Evolutionary conservation across 768 basidiomycete species (phyloP), one percentile per base, ranked within the genome.

Genomic region (Amyloporia xantha): DNA sequence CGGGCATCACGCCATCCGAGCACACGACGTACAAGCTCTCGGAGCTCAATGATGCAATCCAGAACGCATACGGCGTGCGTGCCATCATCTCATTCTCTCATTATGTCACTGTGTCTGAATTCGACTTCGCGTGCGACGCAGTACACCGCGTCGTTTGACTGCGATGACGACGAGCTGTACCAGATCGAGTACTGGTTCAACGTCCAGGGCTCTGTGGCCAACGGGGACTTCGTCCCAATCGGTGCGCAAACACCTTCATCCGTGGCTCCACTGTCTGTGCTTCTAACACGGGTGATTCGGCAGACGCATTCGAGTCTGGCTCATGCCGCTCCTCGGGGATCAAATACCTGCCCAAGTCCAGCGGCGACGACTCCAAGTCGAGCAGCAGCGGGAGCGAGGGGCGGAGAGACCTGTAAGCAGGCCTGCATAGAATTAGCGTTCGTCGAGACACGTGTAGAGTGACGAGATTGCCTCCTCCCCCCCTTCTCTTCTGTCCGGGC

Each of bases 1-100:
- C 74, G n/a, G 87, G 87, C 21, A 91, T 92, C 56, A 78, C 76
- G 2, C 91, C 91, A 11, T 75, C 74, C n/a, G 66, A 69, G 2
- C 69, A 64, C 51, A 60, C 66, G 55, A 86, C 84, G 0, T 81
- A 80, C 62, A 78, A 78, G 0, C 71, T 86, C 15, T 67, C 76
- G 12, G 59, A 70, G 9, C 59, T 88, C 40, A 70, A 71, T 10
- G 60, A 71, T 30, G 86, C 84, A 2, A 67, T 89, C 41, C 69
- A 75, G 61, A 48, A 66, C 10, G 79, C 71, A 27, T 77, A 75
- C 4, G 81, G 77, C 25, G 82, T 78, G 33, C 48, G 61, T 60
- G 20, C 42, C 12, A 10, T 10, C 12, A 4, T 41, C 12, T 41
- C 39, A 7, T 3, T n/a, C 9, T 6, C 20, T 9, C 38, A n/a